Evolutionary conservation across 1,284 basidiomycete genomes (phyloP), one percentile per base, ranked within the genome.

Genomic region (Mycena sp.): DNA sequence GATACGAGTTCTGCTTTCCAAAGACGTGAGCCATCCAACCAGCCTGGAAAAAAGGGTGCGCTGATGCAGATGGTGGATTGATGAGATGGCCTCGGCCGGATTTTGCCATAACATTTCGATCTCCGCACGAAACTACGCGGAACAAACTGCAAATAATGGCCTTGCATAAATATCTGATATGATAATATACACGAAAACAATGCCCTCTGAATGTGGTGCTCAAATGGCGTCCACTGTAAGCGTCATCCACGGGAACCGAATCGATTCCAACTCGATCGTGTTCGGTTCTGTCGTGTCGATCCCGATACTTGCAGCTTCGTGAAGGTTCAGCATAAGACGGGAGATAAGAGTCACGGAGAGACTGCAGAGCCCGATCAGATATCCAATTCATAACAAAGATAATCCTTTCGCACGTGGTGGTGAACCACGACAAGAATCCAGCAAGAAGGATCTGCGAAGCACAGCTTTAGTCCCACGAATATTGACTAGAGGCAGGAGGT

Each of bases 401-500:
- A 51, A 5, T 16, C 10, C 6, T 25, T 2, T 6, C 6, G 16
- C 16, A 55, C 59, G 44, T 61, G 6, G 59, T 61, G 10, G 46
- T 50, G 41, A 61, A 61, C 59, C 53, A 61, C 4, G 59, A 55
- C 3, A 55, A 5, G n/a, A 61, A 55, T n/a, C 59, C 59, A 1
- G 59, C 35, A 16, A 61, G 59, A 2, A 61, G 40, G 3, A 55
- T 43, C 52, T 61, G 38, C 9, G 5, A n/a, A 1, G 23, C 16
- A 29, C 9, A 48, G 45, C 7, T 6, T 23, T n/a, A 29, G 26
- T n/a, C n/a, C n/a, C n/a, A n/a, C n/a, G n/a, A n/a, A n/a, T n/a
- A n/a, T n/a, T n/a, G n/a, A n/a, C n/a, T n/a, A 12, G 6, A 14
- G 6, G 25, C 17, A 40, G 28, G 51, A 21, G 4, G 49, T 7